Base-by-base conservation (phyloP, 495 filamentous ascomycete species). In the Geoglossum glabrum region DNA sequence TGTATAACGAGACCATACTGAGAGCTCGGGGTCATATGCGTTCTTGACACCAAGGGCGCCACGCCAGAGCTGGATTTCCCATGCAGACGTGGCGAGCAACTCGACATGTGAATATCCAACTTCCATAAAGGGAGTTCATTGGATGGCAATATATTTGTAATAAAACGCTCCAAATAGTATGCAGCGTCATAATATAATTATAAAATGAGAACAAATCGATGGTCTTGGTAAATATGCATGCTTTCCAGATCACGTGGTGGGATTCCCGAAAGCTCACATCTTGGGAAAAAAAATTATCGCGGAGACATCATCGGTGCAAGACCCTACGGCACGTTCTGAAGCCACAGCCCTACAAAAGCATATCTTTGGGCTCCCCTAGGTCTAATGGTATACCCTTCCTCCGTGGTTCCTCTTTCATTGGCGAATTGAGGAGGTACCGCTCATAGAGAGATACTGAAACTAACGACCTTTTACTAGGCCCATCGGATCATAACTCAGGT, bases 401-500 rank as follows among this genome's bases (percentile, higher is more conserved):
- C 49, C 10, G 30, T 19, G 17, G 0, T 30, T 15, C 9, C 49
- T 52, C 13, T 4, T 4, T 21, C n/a, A 45, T 13, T 21, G 3
- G 40, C n/a, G n/a, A 45, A 45, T 45, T 45, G 40, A 21, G n/a
- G n/a, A n/a, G n/a, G n/a, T n/a, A 45, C 17, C 3, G 40, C 40
- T 21, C 40, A 21, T 21, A 4, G n/a, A 3, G 17, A 8, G 36
- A 34, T 15, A 15, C 36, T 13, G n/a, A 5, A 27, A 52, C 25
- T 26, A 52, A 21, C 30, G 21, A 15, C 0, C 0, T 46, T 25
- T 3, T 9, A 3, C 0, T 66, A 98, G 92, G 92, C 92, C 66
- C 89, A 98, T 74, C 85, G 90, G 68, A 84, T 94, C 69, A 83
- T 98, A 72, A 82, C 85, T 59, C 88, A 96, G 78, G 84, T 95